Base-by-base conservation (phyloP, 495 filamentous ascomycete species). In the Neurospora sublineolata region DNA sequence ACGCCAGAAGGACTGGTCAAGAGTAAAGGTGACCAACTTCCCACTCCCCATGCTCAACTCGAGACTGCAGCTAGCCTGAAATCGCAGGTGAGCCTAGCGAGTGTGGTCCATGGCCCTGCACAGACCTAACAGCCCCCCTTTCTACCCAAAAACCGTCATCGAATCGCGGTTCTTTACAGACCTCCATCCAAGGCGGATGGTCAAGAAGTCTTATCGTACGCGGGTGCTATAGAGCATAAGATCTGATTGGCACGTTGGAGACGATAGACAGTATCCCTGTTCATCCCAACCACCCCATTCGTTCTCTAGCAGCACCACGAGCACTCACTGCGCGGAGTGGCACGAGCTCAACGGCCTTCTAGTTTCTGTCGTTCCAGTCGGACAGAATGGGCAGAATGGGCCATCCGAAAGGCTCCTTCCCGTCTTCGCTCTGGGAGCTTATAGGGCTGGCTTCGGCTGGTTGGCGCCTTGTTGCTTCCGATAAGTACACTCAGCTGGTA, bases 171-270 rank as follows among this genome's bases (percentile, higher is more conserved):
- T 23, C 12, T 68, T 52, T n/a, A 33, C 72, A 52, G 72, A 69
- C 76, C 74, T 74, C 76, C 72, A 68, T 74, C 58, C 68, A 38
- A 44, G 38, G 60, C 41, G 60, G 67, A 67, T 16, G 27, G 44
- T 42, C 69, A 60, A 41, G 70, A 33, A 68, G 23, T 58, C 71
- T 75, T 76, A 75, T 77, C 74, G 71, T 5, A 58, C 46, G 11
- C 23, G 46, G 11, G n/a, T 58, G 46, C 23, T 30, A 16, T 58
- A 58, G 11, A 27, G 11, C 46, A 4, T 58, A 27, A 16, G 4
- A 27, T 58, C 4, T 30, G 46, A 58, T 58, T 58, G 20, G 46
- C 11, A 27, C 4, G 20, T 58, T 58, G 42, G 42, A 11, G 42
- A 46, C 42, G 1, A 23, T 10, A 46, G 1, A 58, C 23, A 30